Percentiles rank a stretch among this genome's conserved stretches.
These are phyloP conservation scores for Aspergillus sp. DNA, from an alignment of 2,329 filamentous ascomycete genomes.

Conservation along the genomic window DNA sequence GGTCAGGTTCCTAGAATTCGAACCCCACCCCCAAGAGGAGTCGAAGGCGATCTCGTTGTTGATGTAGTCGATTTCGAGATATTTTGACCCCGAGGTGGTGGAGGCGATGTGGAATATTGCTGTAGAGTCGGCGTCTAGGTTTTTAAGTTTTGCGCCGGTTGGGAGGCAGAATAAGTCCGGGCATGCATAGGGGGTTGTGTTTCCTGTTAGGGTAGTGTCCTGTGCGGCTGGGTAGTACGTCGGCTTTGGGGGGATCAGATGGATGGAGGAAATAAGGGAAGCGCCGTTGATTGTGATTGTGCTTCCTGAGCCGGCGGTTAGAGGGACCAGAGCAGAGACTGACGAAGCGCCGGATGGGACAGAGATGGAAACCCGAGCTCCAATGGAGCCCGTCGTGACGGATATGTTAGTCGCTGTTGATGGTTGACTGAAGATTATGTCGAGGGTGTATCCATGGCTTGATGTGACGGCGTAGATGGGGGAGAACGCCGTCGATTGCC, in stretches of 20 bases:
- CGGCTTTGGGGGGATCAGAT: constrained; percentile 26
- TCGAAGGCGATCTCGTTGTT: constrained; percentile 57
- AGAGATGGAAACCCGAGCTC: neutral
- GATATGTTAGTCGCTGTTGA: constrained; percentile 14
- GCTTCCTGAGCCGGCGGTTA: constrained; percentile 32
- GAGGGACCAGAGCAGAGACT: constrained; percentile 22
- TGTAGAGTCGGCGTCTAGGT: constrained; percentile 37
- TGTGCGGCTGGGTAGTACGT: constrained; percentile 48
- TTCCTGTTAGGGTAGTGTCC: constrained; percentile 43
- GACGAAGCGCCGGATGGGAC: neutral
- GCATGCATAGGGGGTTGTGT: constrained; percentile 43
- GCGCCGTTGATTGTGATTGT: constrained; percentile 28
- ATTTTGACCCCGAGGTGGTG: constrained; percentile 39
- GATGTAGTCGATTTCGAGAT: constrained; percentile 56
- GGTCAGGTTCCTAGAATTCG: constrained; percentile 57
- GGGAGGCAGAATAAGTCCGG: constrained; percentile 47
- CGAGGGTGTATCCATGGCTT: constrained; percentile 31
- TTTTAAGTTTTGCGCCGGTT: constrained; percentile 48
- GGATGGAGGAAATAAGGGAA: constrained; percentile 25
- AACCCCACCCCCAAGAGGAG: constrained; percentile 49
- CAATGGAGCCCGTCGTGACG: constrained; percentile 1
- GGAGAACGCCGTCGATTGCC: constrained; percentile 21
- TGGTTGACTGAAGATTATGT: constrained; percentile 15
- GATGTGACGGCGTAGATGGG: constrained; percentile 35
- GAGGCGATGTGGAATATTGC: constrained; percentile 44